phyloP scores from a whole-genome alignment of 495 filamentous ascomycete genomes.

The Podospora pseudocomata region DNA sequence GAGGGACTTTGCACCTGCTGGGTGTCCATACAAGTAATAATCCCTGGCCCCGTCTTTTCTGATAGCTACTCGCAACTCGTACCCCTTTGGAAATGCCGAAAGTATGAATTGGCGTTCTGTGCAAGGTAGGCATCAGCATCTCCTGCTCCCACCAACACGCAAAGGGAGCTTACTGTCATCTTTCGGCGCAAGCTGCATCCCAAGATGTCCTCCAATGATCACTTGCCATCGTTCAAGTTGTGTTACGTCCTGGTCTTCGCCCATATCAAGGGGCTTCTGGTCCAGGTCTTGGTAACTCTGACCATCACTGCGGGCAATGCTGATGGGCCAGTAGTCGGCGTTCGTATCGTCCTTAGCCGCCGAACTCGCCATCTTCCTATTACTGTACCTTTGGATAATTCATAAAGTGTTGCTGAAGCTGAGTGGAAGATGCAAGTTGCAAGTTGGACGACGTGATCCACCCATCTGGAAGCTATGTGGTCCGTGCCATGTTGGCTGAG shows the following conservation, averaged over 20 bases:
- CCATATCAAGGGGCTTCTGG: conserved; percentile 23
- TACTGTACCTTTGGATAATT: neutral
- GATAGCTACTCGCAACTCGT: conserved; percentile 30
- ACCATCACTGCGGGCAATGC: conserved; percentile 32
- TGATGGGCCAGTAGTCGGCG: conserved; percentile 24
- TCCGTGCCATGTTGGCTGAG: neutral
- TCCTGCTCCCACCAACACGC: neutral
- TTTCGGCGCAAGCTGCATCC: conserved; percentile 23
- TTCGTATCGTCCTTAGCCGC: conserved; percentile 13
- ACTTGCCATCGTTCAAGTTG: conserved; percentile 35
- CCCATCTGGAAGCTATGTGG: neutral
- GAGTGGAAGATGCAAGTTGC: neutral
- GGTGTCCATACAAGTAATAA: conserved; percentile 44
- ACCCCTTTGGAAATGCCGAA: conserved; percentile 30
- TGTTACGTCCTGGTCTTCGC: conserved; percentile 26
- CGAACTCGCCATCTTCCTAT: conserved; percentile 12
- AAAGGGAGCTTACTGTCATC: conserved; percentile 24
- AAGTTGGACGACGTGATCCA: neutral
- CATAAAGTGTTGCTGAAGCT: neutral
- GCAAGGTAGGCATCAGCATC: conserved; percentile 3
- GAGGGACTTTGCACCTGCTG: conserved; percentile 29
- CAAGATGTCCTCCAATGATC: conserved; percentile 31
- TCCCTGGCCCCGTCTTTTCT: conserved; percentile 31
- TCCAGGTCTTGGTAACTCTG: conserved; percentile 24
- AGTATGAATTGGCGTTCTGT: conserved; percentile 32